These are phyloP conservation scores for Malus hybrid DNA, from an alignment of 331 rosid species.

Conservation along the genomic window DNA sequence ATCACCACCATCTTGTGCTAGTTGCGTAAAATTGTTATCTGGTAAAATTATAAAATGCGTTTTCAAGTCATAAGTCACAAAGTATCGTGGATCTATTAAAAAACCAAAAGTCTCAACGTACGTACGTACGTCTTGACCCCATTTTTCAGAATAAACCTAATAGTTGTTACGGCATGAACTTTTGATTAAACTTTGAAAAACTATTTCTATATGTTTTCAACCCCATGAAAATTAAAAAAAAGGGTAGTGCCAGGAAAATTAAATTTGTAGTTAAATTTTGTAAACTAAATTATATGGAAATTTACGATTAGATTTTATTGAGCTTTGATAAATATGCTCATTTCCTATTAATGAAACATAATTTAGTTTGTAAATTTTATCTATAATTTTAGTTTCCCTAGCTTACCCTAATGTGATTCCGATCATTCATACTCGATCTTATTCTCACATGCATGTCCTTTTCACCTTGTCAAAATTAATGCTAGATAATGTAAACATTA, in stretches of 20 bases:
- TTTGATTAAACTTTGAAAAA: not conserved
- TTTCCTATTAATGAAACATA: too few species aligned
- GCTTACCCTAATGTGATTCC: not conserved
- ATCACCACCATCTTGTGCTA: not conserved
- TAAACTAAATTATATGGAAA: too few species aligned
- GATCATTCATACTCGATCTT: not conserved
- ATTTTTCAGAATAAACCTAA: not conserved
- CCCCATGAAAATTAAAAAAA: not conserved
- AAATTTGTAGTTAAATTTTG: too few species aligned
- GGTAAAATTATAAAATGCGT: not conserved
- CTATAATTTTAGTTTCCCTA: too few species aligned
- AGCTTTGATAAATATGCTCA: too few species aligned
- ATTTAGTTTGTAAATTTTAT: too few species aligned
- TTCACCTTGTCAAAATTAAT: not conserved
- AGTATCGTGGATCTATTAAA: not conserved
- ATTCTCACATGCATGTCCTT: conserved; percentile 3
- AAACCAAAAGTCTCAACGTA: not conserved
- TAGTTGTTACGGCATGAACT: not conserved
- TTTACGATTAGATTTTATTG: too few species aligned
- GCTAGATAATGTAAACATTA: not conserved
- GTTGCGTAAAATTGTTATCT: not conserved
- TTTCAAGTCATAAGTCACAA: not conserved
- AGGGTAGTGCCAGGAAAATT: too few species aligned
- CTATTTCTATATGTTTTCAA: not conserved
- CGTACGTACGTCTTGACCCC: not conserved